Base-by-base conservation (phyloP, 2,329 filamentous ascomycete genomes). In the Penicillium sp. region DNA sequence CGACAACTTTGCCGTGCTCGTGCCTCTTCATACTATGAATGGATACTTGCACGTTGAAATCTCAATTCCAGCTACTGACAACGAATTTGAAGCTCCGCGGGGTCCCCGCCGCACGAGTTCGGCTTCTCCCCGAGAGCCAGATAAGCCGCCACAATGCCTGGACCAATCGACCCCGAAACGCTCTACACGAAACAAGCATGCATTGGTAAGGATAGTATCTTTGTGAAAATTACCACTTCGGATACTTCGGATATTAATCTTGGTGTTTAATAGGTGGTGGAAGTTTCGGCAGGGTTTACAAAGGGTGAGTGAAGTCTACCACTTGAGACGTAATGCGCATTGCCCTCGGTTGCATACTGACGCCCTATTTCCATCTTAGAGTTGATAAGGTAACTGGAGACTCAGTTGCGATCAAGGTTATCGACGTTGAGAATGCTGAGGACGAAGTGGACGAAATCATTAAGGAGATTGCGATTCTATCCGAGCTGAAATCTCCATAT, bases 381-480 rank as follows among this genome's bases (percentile, higher is more conserved):
- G 90, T 97, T 63, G 93, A 97, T 78, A 96, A 94, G 71, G 86
- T 90, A 49, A 96, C 89, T 18, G 94, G 94, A 35, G 89, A 96
- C 69, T 88, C 93, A 12, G 94, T 99, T 49, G 94, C 94, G 26
- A 99, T 99, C 80, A 99, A 99, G 77, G 83, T 99, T 68, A 97
- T 99, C 73, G 94, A 99, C 69, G 94, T 99, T 63, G 94, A 99
- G 77, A 97, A 94, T 78, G 94, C 94, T 69, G 94, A 99, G 77
- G 94, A 99, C 74, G 94, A 99, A 77, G 93, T 99, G 65, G 94
- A 97, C 79, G 94, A 99, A 77, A 99, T 99, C 67, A 97, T 97
- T 73, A 92, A 96, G 73, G 94, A 99, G 77, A 97, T 99, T 65
- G 92, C 93, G 64, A 97, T 99, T 67, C 82, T 99, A 53, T 96